Conservation (phyloP, 352 stramenopile genomes). For the Peronospora tabacina region DNA sequence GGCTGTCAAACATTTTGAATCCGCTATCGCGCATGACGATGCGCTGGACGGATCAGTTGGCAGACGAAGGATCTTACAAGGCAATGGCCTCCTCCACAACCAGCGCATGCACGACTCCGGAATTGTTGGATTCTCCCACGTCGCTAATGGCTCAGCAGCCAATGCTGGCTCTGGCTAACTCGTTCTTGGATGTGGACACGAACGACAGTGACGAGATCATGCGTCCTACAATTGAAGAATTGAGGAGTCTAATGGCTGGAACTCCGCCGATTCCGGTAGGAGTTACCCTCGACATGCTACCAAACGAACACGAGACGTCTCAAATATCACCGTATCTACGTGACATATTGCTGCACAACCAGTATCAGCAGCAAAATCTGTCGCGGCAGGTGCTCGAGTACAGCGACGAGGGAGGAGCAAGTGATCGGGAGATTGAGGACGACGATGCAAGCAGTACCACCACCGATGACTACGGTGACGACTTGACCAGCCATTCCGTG, state of each 20-base stretch:
- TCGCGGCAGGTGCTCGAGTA: slow-evolving; percentile 10
- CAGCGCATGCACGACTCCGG: slow-evolving; percentile 21
- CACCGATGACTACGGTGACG: slow-evolving; percentile 29
- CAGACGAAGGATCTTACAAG: slow-evolving; percentile 9
- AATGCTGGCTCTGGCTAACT: slow-evolving; percentile 36
- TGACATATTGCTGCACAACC: slow-evolving; percentile 22
- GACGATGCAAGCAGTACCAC: slow-evolving; percentile 33
- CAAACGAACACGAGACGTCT: slow-evolving; percentile 33
- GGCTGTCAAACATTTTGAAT: slow-evolving; percentile 35
- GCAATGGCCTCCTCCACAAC: slow-evolving; percentile 17
- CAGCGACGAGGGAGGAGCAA: slow-evolving; percentile 24
- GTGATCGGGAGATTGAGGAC: slow-evolving; percentile 24
- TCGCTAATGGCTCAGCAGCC: slow-evolving; percentile 25
- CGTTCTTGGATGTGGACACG: slow-evolving; percentile 50
- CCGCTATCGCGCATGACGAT: slow-evolving; percentile 45
- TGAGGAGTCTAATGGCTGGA: slow-evolving; percentile 25
- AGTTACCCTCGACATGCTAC: slow-evolving; percentile 42
- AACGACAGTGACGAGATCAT: slow-evolving; percentile 35
- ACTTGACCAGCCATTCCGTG: slow-evolving; percentile 25
- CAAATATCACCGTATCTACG: slow-evolving; percentile 30
- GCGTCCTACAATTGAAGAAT: slow-evolving; percentile 38
- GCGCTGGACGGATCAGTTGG: slow-evolving; percentile 26
- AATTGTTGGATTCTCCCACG: slow-evolving; percentile 23
- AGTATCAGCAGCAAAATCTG: slow-evolving; percentile 10
- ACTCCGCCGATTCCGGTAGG: slow-evolving; percentile 46